These are phyloP conservation scores for Penicillium riverlandense DNA, from an alignment of 495 filamentous ascomycete genomes.

Conservation along the genomic window DNA sequence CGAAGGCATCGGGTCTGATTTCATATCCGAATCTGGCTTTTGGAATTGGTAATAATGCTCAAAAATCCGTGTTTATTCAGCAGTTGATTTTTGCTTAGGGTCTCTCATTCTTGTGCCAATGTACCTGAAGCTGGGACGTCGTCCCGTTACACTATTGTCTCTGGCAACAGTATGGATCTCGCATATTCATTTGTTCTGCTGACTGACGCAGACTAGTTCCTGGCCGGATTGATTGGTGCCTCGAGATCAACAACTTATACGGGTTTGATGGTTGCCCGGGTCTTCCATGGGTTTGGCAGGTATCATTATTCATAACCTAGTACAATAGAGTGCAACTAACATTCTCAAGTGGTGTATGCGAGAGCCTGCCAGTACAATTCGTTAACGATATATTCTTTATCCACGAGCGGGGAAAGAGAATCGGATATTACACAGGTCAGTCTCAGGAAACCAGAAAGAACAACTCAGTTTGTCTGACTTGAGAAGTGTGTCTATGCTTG, in stretches of 20 bases:
- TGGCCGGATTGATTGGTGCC: constrained; percentile 49
- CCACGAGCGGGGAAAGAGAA: constrained; percentile 50
- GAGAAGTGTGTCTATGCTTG: constrained; percentile 49
- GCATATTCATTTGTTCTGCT: not conserved
- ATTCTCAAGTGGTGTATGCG: constrained; percentile 45
- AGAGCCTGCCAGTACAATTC: constrained; percentile 55
- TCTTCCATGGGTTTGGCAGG: constrained; percentile 48
- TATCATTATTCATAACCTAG: not conserved
- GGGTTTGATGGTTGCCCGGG: constrained; percentile 47
- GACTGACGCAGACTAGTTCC: constrained; percentile 28
- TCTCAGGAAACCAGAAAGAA: not conserved
- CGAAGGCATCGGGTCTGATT: constrained; percentile 47
- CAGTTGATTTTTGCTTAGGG: constrained; percentile 21
- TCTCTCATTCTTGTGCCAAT: constrained; percentile 51
- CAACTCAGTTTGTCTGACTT: not conserved
- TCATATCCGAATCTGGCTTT: constrained; percentile 59
- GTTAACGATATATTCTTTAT: constrained; percentile 64
- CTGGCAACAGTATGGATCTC: constrained; percentile 32
- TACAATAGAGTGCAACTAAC: not conserved
- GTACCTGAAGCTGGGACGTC: constrained; percentile 50
- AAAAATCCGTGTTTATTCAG: not conserved
- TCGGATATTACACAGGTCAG: constrained; percentile 53
- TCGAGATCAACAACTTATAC: constrained; percentile 43
- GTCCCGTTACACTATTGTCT: constrained; percentile 48
- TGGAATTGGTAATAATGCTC: constrained; percentile 41